These are phyloP conservation scores for Litsea cubeba DNA, from an alignment of 164 flowering plant species.

Conservation along the genomic window DNA sequence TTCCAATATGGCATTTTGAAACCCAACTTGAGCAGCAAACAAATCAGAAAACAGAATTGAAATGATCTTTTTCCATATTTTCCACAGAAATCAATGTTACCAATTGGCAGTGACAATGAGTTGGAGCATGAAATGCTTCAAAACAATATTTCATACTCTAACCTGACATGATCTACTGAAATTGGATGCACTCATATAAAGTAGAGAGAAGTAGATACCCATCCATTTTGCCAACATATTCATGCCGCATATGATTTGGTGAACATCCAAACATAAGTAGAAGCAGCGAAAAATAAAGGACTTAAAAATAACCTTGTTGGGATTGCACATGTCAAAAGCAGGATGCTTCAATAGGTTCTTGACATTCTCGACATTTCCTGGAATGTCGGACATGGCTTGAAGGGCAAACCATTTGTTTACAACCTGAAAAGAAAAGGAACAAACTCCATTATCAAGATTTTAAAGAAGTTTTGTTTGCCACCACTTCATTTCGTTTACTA, in stretches of 20 bases:
- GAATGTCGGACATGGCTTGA: conserved; percentile 79
- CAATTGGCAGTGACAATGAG: not conserved
- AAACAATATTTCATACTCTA: no score
- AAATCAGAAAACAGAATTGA: not conserved
- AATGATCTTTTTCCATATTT: no score
- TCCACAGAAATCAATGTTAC: not conserved
- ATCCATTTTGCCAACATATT: not conserved
- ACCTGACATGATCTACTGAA: not conserved
- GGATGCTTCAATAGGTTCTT: conserved; percentile 70
- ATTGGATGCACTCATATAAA: not conserved
- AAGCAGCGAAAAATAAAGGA: not conserved
- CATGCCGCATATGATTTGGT: not conserved
- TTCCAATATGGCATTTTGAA: not conserved
- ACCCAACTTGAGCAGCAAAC: not conserved
- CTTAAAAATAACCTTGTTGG: conserved; percentile 67
- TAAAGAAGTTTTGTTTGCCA: not conserved
- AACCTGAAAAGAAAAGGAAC: conserved; percentile 44
- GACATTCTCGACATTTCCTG: conserved; percentile 82
- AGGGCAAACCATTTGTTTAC: conserved; percentile 92
- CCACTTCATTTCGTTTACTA: no score
- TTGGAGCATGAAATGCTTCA: not conserved
- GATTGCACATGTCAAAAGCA: conserved; percentile 92
- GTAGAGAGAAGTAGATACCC: not conserved
- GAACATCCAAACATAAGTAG: not conserved
- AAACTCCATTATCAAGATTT: not conserved